These are phyloP conservation scores for Fusarium domesticum DNA, from an alignment of 2,329 filamentous ascomycete species.

Conservation along the genomic window DNA sequence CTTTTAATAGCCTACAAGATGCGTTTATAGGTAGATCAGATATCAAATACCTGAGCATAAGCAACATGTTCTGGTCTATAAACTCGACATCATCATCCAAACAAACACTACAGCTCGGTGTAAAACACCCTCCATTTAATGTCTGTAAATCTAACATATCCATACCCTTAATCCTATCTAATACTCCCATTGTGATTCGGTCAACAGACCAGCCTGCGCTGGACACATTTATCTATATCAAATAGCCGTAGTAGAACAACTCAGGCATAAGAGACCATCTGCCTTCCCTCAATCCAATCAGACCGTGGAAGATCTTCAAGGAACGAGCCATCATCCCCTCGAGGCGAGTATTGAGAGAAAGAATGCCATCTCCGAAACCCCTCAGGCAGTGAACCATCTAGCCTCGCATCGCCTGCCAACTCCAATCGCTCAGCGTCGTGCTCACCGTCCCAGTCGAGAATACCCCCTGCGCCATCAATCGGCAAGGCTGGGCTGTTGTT, in stretches of 20 bases:
- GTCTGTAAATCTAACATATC: too few species aligned
- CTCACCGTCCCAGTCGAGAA: slow-evolving; percentile 41
- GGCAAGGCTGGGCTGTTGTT: slow-evolving; percentile 32
- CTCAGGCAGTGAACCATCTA: slow-evolving; percentile 36
- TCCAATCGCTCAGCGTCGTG: slow-evolving; percentile 33
- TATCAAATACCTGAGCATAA: too few species aligned
- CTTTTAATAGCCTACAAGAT: too few species aligned
- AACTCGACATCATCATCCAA: too few species aligned
- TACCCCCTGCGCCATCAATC: slow-evolving; percentile 37
- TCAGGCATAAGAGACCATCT: slow-evolving; percentile 14
- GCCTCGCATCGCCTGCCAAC: slow-evolving; percentile 37
- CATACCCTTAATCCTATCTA: not conserved
- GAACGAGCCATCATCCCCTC: slow-evolving; percentile 39
- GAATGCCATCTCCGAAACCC: slow-evolving; percentile 31
- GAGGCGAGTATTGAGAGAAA: slow-evolving; percentile 38
- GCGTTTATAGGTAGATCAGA: too few species aligned
- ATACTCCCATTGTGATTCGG: not conserved
- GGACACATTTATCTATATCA: not conserved
- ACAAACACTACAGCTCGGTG: too few species aligned
- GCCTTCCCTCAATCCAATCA: slow-evolving; percentile 18
- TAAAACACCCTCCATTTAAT: too few species aligned
- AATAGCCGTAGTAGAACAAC: not conserved
- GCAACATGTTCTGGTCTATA: too few species aligned
- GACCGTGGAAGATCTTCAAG: slow-evolving; percentile 30
- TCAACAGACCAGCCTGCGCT: not conserved